Evolutionary conservation across 345 rosid genomes (phyloP).

Genomic region (Reutealis trisperma): DNA sequence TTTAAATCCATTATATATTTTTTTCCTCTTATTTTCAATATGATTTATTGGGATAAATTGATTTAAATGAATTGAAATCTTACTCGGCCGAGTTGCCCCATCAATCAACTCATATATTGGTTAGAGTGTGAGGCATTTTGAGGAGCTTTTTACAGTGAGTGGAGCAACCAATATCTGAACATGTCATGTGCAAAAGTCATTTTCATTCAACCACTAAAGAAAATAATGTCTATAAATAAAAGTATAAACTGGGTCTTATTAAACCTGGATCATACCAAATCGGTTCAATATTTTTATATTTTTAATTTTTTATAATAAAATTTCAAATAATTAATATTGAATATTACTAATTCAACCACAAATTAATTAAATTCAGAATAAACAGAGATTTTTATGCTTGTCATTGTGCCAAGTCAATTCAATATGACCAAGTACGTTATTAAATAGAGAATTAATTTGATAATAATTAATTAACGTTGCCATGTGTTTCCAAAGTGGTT

Average conservation of each 20-base stretch:
- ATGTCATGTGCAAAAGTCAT: conserved; percentile 14
- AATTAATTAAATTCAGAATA: too few relatives aligned
- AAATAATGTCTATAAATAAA: neutral
- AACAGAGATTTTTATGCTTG: too few relatives aligned
- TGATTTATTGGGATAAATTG: too few relatives aligned
- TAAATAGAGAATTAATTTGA: too few relatives aligned
- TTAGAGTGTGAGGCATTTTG: neutral
- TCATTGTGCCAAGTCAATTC: neutral
- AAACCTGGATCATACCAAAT: neutral
- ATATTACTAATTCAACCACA: neutral
- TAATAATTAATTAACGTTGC: too few relatives aligned
- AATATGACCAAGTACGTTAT: neutral
- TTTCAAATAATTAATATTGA: too few relatives aligned
- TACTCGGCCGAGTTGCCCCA: too few relatives aligned
- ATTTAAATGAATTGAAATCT: too few relatives aligned
- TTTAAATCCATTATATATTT: too few relatives aligned
- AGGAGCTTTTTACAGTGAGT: neutral
- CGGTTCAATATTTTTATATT: neutral
- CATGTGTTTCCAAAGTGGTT: conserved; percentile 10
- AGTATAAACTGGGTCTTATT: neutral
- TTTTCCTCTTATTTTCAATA: too few relatives aligned
- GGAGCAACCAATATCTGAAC: neutral
- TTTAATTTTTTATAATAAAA: too few relatives aligned
- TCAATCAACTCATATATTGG: too few relatives aligned
- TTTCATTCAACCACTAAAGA: conserved; percentile 14